phyloP scores from a whole-genome alignment of 441 rosid genomes.

The Brassica balearica region DNA sequence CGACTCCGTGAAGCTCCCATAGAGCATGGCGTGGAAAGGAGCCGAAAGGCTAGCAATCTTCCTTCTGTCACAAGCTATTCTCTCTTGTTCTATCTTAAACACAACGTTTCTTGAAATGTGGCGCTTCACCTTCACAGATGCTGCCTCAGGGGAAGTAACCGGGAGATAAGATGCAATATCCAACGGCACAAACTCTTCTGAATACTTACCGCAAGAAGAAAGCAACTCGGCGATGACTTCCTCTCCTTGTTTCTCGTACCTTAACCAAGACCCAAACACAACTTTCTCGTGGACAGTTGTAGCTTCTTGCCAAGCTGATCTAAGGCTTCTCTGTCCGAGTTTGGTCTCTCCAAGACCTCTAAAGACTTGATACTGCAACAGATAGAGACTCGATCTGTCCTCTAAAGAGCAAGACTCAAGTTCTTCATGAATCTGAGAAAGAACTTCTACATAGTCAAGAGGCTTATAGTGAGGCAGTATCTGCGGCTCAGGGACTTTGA shows the following conservation, averaged over 20 bases:
- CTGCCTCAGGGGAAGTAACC: conserved; percentile 45
- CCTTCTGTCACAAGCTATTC: conserved; percentile 78
- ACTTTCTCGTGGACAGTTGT: conserved; percentile 83
- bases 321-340: conserved; percentile 86
- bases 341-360: conserved; percentile 93
- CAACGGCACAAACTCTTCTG: conserved; percentile 69
- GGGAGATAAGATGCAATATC: conserved; percentile 71
- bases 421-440: conserved; percentile 96
- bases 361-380: conserved; percentile 87
- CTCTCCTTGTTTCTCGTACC: conserved; percentile 89
- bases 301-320: conserved; percentile 90
- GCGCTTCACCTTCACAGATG: conserved; percentile 43
- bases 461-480: conserved; percentile 86
- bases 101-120: conserved; percentile 58
- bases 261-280: conserved; percentile 93
- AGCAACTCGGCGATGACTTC: conserved; percentile 87
- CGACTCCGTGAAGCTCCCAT: conserved; percentile 88
- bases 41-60: conserved; percentile 84
- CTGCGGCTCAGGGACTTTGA: conserved; percentile 91
- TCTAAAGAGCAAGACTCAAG: conserved; percentile 78
- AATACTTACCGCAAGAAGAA: conserved; percentile 77
- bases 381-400: conserved; percentile 76
- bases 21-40: conserved; percentile 92
- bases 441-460: conserved; percentile 90
- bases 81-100: conserved; percentile 80